These are phyloP conservation scores for Leccinum cinnamomeum DNA, from an alignment of 1,284 basidiomycete genomes.

Conservation along the genomic window DNA sequence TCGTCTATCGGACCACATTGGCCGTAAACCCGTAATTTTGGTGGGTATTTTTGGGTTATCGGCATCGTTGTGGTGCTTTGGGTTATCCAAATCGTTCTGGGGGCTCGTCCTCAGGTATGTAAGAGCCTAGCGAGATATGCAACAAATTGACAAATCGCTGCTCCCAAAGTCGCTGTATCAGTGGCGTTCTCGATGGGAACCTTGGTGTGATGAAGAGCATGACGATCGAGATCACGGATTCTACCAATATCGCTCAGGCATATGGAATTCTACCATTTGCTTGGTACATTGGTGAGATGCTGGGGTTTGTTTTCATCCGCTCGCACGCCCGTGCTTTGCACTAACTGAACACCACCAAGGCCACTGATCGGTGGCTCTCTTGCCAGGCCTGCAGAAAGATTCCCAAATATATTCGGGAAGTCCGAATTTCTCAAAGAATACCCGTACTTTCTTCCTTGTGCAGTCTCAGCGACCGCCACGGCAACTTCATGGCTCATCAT, in stretches of 20 bases:
- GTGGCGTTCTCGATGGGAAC: conserved; percentile 45
- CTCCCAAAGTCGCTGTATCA: conserved; percentile 35
- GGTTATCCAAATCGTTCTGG: conserved; percentile 60
- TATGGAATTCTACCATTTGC: conserved; percentile 46
- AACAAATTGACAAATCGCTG: background rate
- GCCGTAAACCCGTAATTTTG: conserved; percentile 66
- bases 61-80: conserved; percentile 61
- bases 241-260: conserved; percentile 37
- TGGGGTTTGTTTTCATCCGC: conserved; percentile 39
- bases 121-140: background rate
- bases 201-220: conserved; percentile 47
- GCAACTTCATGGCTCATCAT: conserved; percentile 47
- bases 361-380: conserved; percentile 63
- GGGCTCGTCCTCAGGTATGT: conserved; percentile 51
- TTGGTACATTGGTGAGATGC: conserved; percentile 44
- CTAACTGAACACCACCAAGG: conserved; percentile 33
- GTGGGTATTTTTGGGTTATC: conserved; percentile 57
- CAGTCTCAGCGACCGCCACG: conserved; percentile 50
- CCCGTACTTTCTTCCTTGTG: conserved; percentile 69
- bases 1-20: conserved; percentile 60
- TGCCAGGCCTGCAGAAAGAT: conserved; percentile 57
- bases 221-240: conserved; percentile 38
- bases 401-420: conserved; percentile 51
- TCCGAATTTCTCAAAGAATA: conserved; percentile 53
- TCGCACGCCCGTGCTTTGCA: background rate